phyloP scores from a whole-genome alignment of 352 stramenopile genomes.

The Chrysophaeum taylorii region DNA sequence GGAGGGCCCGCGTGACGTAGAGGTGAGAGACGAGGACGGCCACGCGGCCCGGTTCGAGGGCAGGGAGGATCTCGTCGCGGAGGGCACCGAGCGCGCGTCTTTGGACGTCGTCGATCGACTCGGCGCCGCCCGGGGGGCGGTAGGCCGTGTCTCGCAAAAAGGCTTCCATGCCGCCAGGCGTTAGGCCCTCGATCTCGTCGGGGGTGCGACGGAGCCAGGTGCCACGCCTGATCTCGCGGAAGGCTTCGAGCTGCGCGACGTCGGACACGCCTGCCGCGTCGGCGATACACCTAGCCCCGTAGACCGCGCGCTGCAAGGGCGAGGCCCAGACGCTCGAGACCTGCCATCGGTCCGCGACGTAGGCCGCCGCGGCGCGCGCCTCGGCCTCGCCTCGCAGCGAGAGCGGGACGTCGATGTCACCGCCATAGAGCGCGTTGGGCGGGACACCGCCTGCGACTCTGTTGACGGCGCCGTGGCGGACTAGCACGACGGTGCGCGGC shows the following conservation, averaged over 20 bases:
- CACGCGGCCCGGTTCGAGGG: not conserved
- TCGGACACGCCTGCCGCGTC: not conserved
- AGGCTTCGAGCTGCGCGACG: not conserved
- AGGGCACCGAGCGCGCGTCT: not conserved
- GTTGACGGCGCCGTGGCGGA: not conserved
- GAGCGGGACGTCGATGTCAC: slow-evolving; percentile 2
- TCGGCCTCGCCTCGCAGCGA: not conserved
- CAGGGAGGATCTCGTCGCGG: not conserved
- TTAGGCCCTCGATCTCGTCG: not conserved
- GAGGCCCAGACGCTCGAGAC: not conserved
- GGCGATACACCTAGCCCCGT: not conserved
- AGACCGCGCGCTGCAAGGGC: not conserved
- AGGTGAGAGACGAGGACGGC: slow-evolving; percentile 5
- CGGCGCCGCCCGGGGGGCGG: not conserved
- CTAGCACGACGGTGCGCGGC: too few relatives aligned
- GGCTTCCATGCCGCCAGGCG: not conserved
- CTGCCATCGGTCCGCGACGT: not conserved
- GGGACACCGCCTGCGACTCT: not conserved
- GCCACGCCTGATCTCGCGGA: not conserved
- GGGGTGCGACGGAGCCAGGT: not conserved
- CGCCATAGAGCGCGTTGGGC: not conserved
- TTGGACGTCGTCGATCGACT: not conserved
- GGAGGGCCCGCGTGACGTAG: not conserved
- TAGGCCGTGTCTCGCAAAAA: not conserved
- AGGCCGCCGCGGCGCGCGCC: not conserved